Percentiles rank a stretch among this genome's conserved stretches.
These are phyloP conservation scores for Kregervanrija delftensis DNA, from an alignment of 805 yeast genomes.

Conservation along the genomic window DNA sequence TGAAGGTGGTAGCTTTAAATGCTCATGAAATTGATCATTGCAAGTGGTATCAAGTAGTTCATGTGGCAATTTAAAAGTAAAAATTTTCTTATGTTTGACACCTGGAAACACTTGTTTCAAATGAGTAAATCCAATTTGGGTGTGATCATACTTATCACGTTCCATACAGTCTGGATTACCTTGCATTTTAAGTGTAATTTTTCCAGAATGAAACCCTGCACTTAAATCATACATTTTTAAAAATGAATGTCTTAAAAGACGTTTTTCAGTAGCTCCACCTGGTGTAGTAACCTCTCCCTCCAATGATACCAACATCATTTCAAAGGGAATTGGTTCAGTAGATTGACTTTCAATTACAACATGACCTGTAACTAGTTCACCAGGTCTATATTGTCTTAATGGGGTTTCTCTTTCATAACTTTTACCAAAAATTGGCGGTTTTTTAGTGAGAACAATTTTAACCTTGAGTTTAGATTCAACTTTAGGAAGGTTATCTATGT, in stretches of 20 bases:
- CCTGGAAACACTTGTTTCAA: constrained; percentile 40
- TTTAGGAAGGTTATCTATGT: constrained; percentile 14
- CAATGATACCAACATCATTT: constrained; percentile 51
- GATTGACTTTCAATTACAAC: constrained; percentile 36
- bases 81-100: constrained; percentile 43
- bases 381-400: constrained; percentile 54
- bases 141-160: constrained; percentile 17
- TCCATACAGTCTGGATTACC: neutral
- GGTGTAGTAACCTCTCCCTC: constrained; percentile 39
- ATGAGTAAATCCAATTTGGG: constrained; percentile 34
- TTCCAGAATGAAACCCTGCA: constrained; percentile 41
- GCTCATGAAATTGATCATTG: constrained; percentile 31
- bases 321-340: constrained; percentile 40
- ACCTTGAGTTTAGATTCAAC: constrained; percentile 18
- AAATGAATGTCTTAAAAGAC: constrained; percentile 28
- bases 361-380: constrained; percentile 60
- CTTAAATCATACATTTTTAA: constrained; percentile 40
- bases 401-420: constrained; percentile 21
- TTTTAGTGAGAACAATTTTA: constrained; percentile 31
- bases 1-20: constrained; percentile 33
- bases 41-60: constrained; percentile 48
- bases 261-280: constrained; percentile 1
- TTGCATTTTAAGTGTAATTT: constrained; percentile 10
- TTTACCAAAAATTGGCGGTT: constrained; percentile 26
- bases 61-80: constrained; percentile 49